Evolutionary conservation across 2,329 filamentous ascomycete species (phyloP), one percentile per base, ranked within the genome.

Genomic region (Trichoderma oligosporum): DNA sequence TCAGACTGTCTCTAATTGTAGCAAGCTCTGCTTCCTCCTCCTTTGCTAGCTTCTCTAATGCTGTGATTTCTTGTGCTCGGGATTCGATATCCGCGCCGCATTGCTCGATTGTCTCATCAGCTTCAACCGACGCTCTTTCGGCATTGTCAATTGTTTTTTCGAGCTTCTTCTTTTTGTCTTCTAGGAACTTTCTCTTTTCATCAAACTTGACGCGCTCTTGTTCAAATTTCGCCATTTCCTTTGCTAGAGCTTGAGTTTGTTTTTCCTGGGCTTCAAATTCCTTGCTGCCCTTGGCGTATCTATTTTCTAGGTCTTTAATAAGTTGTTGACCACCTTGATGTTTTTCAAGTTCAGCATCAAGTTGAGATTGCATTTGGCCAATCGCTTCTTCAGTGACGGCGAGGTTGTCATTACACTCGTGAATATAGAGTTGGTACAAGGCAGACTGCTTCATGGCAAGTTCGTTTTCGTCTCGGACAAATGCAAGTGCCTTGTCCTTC

Each of bases 121-220:
- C 88, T 65, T 95, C 91, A 0, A 82, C 81, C 0, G 84, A 82
- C 5, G 87, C 84, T 58, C 87, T 85, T 61, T 89, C 89, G 59
- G 89, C 90, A 44, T 86, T 87, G 55, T 85, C 80, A 60, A 94
- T 89, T 0, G 87, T 83, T 76, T 96, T 97, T 63, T 97, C 91
- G 12, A 96, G 81, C 75, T 99, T 99, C 77, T 94, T 96, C 66
- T 89, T 87, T 76, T 99, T 99, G 67, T 87, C 87, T 2, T 82
- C 78, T 63, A 99, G 75, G 72, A 97, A 97, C 70, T 99, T 99
- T 71, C 88, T 87, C 78, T 97, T 97, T 73, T 99, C 95, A 63
- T 97, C 93, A 64, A 96, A 92, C 69, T 99, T 99, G 73, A 99
- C 94, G 20, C 87, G 86, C 68, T 97, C 94, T 69, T 97, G 96